phyloP scores from a whole-genome alignment of 2,329 filamentous ascomycete genomes.

The Ophiostoma ulmi region DNA sequence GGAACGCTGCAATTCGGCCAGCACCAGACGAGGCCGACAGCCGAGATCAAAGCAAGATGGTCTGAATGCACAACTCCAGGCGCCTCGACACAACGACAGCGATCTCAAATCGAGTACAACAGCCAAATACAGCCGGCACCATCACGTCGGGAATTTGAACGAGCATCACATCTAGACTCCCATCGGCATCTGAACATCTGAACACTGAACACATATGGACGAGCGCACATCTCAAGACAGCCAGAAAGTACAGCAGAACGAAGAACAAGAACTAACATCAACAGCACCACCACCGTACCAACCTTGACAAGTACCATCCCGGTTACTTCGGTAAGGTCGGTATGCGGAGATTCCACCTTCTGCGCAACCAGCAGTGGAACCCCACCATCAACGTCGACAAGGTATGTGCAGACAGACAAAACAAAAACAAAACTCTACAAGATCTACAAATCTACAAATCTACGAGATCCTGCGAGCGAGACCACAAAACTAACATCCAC shows the following conservation, averaged over 20 bases:
- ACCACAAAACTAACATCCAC: background rate
- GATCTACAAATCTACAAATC: background rate
- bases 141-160: background rate
- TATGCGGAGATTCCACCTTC: conserved; percentile 96
- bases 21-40: background rate
- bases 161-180: background rate
- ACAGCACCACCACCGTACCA: conserved; percentile 88
- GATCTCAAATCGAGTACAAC: background rate
- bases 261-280: background rate
- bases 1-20: background rate
- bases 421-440: background rate
- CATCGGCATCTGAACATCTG: background rate
- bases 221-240: background rate
- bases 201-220: background rate
- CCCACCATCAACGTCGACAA: conserved; percentile 98
- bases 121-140: background rate
- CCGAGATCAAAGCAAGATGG: background rate
- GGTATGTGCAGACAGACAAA: conserved; percentile 43
- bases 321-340: conserved; percentile 99
- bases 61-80: background rate
- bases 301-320: conserved; percentile 80
- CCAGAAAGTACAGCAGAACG: background rate
- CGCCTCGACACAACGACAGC: background rate
- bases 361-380: conserved; percentile 96
- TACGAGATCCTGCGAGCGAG: background rate